phyloP scores from a whole-genome alignment of 306 rosid genomes.

The Vigna mungo region DNA sequence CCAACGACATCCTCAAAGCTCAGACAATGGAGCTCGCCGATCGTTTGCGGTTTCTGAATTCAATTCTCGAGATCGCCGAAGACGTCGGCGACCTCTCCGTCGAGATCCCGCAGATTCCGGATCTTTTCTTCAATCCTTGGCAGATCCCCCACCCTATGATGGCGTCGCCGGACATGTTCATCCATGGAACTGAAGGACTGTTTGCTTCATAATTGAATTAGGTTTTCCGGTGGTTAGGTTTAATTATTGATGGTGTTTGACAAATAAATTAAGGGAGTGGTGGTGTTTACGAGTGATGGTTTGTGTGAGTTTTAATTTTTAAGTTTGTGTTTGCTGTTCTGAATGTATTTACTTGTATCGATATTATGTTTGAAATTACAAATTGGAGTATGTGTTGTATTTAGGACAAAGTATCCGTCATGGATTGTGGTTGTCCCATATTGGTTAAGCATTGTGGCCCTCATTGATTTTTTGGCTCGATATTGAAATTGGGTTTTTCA shows the following conservation, averaged over 20 bases:
- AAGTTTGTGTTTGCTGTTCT: neutral
- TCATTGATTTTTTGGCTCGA: neutral
- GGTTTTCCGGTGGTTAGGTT: neutral
- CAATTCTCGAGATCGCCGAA: slow-evolving; percentile 71
- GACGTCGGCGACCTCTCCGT: slow-evolving; percentile 62
- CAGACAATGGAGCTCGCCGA: slow-evolving; percentile 71
- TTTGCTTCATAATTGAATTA: neutral
- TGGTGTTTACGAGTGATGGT: neutral
- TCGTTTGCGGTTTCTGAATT: slow-evolving; percentile 66
- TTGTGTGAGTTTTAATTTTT: neutral
- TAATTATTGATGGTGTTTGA: neutral
- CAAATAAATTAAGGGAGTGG: neutral
- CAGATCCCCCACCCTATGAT: slow-evolving; percentile 59
- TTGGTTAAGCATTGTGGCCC: neutral
- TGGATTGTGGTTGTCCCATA: neutral
- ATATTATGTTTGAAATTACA: neutral
- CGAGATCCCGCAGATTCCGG: slow-evolving; percentile 70
- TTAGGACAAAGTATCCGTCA: neutral
- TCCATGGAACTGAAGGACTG: slow-evolving; percentile 47
- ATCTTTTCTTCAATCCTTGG: slow-evolving; percentile 77
- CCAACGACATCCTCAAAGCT: slow-evolving; percentile 67
- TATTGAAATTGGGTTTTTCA: neutral
- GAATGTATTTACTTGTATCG: neutral
- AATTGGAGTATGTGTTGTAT: neutral
- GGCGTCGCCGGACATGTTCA: slow-evolving; percentile 61